Conservation (phyloP, 257 asterid genomes). For the Capsicum pubescens region DNA sequence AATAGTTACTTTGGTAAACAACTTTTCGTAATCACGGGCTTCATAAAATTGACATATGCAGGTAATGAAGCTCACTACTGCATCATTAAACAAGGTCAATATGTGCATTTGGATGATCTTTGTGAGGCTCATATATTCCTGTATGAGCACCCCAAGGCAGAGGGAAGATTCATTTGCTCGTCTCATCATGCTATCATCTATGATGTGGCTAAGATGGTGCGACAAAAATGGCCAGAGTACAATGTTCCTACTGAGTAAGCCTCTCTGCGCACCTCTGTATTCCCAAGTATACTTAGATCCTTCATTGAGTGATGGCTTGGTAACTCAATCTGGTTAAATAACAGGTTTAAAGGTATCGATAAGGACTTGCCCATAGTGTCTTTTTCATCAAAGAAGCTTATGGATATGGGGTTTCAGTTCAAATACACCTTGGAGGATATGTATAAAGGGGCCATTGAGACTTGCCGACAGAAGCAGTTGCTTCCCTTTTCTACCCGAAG, state of each 20-base stretch:
- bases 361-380: conserved; percentile 65
- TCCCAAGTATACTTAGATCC: neutral
- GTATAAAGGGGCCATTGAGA: conserved; percentile 79
- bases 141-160: conserved; percentile 76
- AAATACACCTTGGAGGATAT: conserved; percentile 83
- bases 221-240: conserved; percentile 86
- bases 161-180: conserved; percentile 90
- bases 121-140: conserved; percentile 91
- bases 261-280: neutral
- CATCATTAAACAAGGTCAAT: conserved; percentile 84
- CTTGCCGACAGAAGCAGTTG: conserved; percentile 72
- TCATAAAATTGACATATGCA: conserved; percentile 28
- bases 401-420: conserved; percentile 67
- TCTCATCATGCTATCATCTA: conserved; percentile 79
- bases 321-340: conserved; percentile 29
- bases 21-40: neutral
- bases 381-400: conserved; percentile 80
- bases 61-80: conserved; percentile 87
- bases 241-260: conserved; percentile 76
- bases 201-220: conserved; percentile 63
- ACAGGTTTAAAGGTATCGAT: conserved; percentile 81
- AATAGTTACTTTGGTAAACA: neutral
- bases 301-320: neutral
- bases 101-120: conserved; percentile 84
- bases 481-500: conserved; percentile 61